phyloP scores from a whole-genome alignment of 2,329 filamentous ascomycete species.

The Mycosphaerella arachidis region DNA sequence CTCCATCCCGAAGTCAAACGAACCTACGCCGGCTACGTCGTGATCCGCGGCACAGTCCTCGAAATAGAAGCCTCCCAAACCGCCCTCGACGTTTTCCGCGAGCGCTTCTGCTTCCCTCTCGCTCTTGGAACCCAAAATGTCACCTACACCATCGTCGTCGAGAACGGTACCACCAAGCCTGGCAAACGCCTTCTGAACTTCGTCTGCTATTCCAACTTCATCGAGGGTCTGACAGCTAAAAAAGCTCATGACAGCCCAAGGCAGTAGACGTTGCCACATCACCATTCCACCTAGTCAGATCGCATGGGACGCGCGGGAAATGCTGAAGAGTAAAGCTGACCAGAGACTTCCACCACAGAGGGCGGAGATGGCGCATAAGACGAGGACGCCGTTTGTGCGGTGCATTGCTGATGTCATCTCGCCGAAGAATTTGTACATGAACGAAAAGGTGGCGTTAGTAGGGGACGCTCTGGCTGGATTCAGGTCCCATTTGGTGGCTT shows the following conservation, averaged over 20 bases:
- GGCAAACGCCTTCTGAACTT: slow-evolving; percentile 45
- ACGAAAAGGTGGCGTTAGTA: slow-evolving; percentile 42
- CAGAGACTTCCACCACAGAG: slow-evolving; percentile 37
- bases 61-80: slow-evolving; percentile 34
- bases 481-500: slow-evolving; percentile 43
- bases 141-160: slow-evolving; percentile 43
- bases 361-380: slow-evolving; percentile 39
- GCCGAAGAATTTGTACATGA: slow-evolving; percentile 37
- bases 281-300: slow-evolving; percentile 43
- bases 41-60: slow-evolving; percentile 32
- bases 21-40: slow-evolving; percentile 33
- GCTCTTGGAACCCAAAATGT: slow-evolving; percentile 36
- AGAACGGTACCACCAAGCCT: slow-evolving; percentile 36
- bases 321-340: slow-evolving; percentile 32
- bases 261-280: slow-evolving; percentile 38
- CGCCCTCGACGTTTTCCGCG: slow-evolving; percentile 33
- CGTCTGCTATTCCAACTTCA: slow-evolving; percentile 44
- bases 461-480: slow-evolving; percentile 46
- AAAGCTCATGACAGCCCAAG: slow-evolving; percentile 42
- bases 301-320: slow-evolving; percentile 37
- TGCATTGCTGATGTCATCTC: slow-evolving; percentile 42
- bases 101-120: slow-evolving; percentile 42
- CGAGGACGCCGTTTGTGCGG: slow-evolving; percentile 42
- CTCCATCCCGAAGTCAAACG: slow-evolving; percentile 29
- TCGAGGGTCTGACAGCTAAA: slow-evolving; percentile 37